Evolutionary conservation across 2,329 filamentous ascomycete species (phyloP).

Genomic region (Ophiostoma tasmaniense): DNA sequence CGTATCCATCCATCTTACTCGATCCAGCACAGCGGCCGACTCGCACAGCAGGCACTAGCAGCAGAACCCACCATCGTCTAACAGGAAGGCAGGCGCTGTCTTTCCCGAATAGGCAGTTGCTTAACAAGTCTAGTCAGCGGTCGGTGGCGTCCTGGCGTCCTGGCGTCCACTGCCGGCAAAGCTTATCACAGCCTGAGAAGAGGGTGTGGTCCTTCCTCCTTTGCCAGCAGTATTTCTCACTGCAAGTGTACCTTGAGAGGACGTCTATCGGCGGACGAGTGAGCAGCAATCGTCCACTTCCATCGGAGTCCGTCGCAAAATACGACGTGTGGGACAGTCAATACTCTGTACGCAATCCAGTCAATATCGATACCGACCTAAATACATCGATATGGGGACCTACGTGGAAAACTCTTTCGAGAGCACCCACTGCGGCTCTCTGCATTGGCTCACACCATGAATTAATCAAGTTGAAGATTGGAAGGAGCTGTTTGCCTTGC

Average conservation of each 20-base stretch:
- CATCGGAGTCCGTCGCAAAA: constrained; percentile 6
- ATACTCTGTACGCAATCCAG: background rate
- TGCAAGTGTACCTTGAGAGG: too few relatives aligned
- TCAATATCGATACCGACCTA: too few relatives aligned
- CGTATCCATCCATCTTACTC: background rate
- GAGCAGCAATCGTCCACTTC: background rate
- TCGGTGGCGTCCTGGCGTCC: background rate
- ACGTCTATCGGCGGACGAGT: background rate
- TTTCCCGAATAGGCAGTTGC: constrained; percentile 15
- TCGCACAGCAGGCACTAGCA: background rate
- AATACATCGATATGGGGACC: too few relatives aligned
- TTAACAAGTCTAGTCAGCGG: background rate
- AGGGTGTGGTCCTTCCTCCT: background rate
- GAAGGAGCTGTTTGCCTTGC: too few relatives aligned
- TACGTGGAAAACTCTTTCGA: too few relatives aligned
- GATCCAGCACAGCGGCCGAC: background rate
- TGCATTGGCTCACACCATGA: too few relatives aligned
- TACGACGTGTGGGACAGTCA: background rate
- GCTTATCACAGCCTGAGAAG: background rate
- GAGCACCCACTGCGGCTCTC: too few relatives aligned
- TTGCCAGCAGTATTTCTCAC: too few relatives aligned
- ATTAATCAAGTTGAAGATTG: too few relatives aligned
- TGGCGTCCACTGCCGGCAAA: background rate
- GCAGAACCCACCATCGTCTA: background rate
- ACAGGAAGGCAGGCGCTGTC: background rate